Percentiles rank a stretch among this genome's conserved stretches.
Conservation (phyloP, 495 filamentous ascomycete genomes). For the Trichocladium uniseriatum region DNA sequence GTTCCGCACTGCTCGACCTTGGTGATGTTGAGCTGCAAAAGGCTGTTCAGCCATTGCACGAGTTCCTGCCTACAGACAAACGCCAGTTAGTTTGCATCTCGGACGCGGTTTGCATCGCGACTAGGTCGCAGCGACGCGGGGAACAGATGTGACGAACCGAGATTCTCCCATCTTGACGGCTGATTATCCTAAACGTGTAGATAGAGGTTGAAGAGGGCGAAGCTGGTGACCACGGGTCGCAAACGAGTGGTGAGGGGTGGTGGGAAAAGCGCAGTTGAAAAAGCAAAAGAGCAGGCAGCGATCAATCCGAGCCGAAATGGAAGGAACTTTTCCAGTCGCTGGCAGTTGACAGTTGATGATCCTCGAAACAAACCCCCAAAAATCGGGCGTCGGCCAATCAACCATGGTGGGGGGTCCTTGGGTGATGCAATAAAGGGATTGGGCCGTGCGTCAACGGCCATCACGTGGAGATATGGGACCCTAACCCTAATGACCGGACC, state of each 20-base stretch:
- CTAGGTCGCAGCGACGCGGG: not conserved
- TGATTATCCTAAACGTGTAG: conserved; percentile 6
- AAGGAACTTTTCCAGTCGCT: conserved; percentile 6
- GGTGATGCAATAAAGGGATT: conserved; percentile 14
- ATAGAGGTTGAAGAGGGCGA: not conserved
- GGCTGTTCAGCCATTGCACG: conserved; percentile 92
- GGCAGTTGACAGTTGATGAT: conserved; percentile 17
- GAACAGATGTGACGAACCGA: conserved; percentile 21
- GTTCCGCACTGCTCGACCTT: conserved; percentile 99
- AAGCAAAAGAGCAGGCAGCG: conserved; percentile 10
- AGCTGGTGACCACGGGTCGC: not conserved
- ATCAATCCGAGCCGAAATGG: not conserved
- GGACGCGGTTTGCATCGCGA: not conserved
- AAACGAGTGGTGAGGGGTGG: conserved; percentile 1
- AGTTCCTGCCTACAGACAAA: conserved; percentile 71
- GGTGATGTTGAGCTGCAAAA: conserved; percentile 92
- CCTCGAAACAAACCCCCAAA: conserved; percentile 24
- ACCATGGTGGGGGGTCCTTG: conserved; percentile 23
- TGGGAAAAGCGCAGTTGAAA: conserved; percentile 1
- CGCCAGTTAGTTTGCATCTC: conserved; percentile 10
- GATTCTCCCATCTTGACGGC: conserved; percentile 33
- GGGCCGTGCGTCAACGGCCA: conserved; percentile 9
- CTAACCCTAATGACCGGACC: not conserved
- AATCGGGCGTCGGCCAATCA: conserved; percentile 28
- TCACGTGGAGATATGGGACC: too few relatives aligned